Evolutionary conservation across 2,329 filamentous ascomycete species (phyloP).

Genomic region (Colletotrichum tofieldiae): DNA sequence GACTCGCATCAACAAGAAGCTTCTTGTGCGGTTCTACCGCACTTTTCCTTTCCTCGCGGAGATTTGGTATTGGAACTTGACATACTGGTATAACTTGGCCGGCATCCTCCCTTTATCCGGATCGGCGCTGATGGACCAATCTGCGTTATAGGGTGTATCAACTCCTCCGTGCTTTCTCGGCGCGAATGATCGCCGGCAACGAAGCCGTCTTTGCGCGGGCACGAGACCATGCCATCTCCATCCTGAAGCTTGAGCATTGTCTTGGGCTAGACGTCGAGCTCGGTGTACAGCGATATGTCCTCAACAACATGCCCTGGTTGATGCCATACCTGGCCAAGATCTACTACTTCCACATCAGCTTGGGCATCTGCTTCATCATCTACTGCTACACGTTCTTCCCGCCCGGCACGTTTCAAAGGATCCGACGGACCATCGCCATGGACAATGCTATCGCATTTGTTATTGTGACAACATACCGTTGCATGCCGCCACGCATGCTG

Average conservation of each 20-base stretch:
- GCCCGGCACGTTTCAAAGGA: constrained; percentile 55
- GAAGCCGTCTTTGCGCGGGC: constrained; percentile 56
- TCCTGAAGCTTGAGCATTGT: constrained; percentile 56
- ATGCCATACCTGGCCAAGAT: constrained; percentile 58
- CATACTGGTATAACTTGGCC: constrained; percentile 49
- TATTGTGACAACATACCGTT: constrained; percentile 63
- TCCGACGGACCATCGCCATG: constrained; percentile 64
- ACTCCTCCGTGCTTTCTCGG: constrained; percentile 59
- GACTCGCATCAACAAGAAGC: constrained; percentile 40
- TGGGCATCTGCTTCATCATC: constrained; percentile 63
- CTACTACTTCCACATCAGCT: constrained; percentile 63
- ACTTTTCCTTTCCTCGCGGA: constrained; percentile 53
- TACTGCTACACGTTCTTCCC: constrained; percentile 64
- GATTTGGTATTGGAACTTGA: constrained; percentile 57
- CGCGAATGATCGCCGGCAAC: constrained; percentile 57
- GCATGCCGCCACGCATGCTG: constrained; percentile 64
- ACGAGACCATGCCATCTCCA: constrained; percentile 56
- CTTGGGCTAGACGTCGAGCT: constrained; percentile 59
- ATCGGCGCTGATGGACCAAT: neutral
- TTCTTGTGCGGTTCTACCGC: constrained; percentile 48
- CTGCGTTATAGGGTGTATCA: constrained; percentile 56
- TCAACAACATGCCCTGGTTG: constrained; percentile 54
- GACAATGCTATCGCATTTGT: constrained; percentile 65
- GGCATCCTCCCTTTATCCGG: neutral
- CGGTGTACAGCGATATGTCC: constrained; percentile 56